Evolutionary conservation across 2,329 filamentous ascomycete genomes (phyloP), one percentile per base, ranked within the genome.

Genomic region (Sphaceloma murrayae): DNA sequence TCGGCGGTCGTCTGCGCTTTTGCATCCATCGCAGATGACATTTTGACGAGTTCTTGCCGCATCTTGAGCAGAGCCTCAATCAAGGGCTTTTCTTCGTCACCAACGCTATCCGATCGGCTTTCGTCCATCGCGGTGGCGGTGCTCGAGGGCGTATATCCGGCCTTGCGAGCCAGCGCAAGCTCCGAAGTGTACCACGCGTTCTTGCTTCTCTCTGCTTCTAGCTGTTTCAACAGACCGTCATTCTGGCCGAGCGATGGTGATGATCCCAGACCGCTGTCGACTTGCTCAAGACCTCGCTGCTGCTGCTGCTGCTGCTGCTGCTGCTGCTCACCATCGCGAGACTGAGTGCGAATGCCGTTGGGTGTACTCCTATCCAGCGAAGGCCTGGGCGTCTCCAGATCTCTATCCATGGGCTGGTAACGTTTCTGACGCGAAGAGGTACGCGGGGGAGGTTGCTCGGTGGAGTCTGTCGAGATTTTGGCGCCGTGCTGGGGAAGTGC

Each of bases 161-260:
- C 78, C 63, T 94, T 94, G 39, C 84, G 79, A 5, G 91, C 93
- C 51, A 98, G 69, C 47, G 94, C 86, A 34, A 98, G 70, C 63
- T 98, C 91, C 0, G 89, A 95, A 5, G 87, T 86, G 62, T 94
- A 95, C 91, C 91, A 98, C 0, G 89, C 89, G 63, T 94, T 96
- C 42, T 84, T 78, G 57, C 82, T 91, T 56, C 85, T 85, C 3
- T 81, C 75, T 6, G 78, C 73, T 58, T 98, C 89, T 2, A 98
- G 71, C 59, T 98, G 91, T 59, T 91, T 89, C 10, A 85, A 70
- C 9, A 95, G 63, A 0, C 83, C 79, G 50, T 85, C 82, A 1
- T 82, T 81, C 52, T 82, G 78, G 5, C 61, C 76, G 74, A 59
- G 74, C 61, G 51, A 74, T 66, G 48, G 82, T 73, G 48, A 80